phyloP scores from a whole-genome alignment of 495 filamentous ascomycete genomes.

The Oidiodendron maius region DNA sequence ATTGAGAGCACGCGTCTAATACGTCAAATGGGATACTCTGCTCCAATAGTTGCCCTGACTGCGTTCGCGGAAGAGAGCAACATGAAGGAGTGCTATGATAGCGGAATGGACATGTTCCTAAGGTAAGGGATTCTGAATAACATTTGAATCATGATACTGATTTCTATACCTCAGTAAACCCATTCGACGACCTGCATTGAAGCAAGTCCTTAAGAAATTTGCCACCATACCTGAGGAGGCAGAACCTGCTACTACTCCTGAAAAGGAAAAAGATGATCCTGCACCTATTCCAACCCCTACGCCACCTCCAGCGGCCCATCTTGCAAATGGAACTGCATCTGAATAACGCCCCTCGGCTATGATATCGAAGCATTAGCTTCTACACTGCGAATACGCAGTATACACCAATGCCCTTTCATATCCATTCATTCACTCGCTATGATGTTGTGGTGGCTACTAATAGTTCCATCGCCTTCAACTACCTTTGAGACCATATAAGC shows the following conservation, averaged over 20 bases:
- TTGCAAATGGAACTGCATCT: background rate
- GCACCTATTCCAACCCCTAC: background rate
- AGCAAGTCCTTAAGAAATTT: constrained; percentile 71
- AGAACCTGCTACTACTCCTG: constrained; percentile 21
- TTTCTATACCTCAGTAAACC: constrained; percentile 56
- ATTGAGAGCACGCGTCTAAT: constrained; percentile 85
- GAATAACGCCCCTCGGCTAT: too few relatives aligned
- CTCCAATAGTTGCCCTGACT: constrained; percentile 86
- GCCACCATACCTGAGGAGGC: constrained; percentile 51
- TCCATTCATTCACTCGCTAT: too few relatives aligned
- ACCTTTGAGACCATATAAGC: too few relatives aligned
- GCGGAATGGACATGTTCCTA: constrained; percentile 66
- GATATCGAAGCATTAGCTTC: too few relatives aligned
- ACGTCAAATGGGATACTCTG: constrained; percentile 76
- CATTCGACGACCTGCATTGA: constrained; percentile 74
- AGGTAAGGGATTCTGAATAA: constrained; percentile 28
- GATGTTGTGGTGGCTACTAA: too few relatives aligned
- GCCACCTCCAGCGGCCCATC: background rate
- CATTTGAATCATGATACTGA: constrained; percentile 39
- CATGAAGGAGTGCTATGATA: constrained; percentile 75
- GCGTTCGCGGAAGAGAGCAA: constrained; percentile 90
- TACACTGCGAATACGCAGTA: too few relatives aligned
- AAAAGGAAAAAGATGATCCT: background rate
- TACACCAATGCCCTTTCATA: too few relatives aligned
- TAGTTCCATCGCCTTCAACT: too few relatives aligned